A percentile compares a stretch with the other conserved stretches of the same genome.
Conservation (phyloP, 2,329 filamentous ascomycete species). For the Teratosphaeria pseudoeucalypti region DNA sequence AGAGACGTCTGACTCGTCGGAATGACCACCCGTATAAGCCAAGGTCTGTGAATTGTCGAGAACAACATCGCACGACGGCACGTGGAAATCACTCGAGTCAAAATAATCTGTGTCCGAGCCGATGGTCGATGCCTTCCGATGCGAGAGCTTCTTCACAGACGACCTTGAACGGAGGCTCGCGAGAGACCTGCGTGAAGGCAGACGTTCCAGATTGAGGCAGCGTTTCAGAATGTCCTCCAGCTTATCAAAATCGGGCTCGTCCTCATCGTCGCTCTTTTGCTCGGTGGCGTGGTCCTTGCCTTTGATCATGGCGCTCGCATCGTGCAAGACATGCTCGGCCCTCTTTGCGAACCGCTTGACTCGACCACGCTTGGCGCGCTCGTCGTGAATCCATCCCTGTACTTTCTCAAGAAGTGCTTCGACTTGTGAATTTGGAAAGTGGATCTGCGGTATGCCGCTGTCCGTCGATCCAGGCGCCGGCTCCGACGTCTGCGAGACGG, state of each 20-base stretch:
- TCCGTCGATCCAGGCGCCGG: conserved; percentile 4
- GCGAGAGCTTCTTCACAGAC: conserved; percentile 21
- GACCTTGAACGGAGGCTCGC: conserved; percentile 12
- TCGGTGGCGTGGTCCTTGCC: neutral
- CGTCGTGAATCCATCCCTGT: conserved; percentile 71
- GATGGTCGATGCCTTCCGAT: conserved; percentile 33
- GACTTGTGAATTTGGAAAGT: conserved; percentile 8
- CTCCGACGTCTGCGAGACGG: conserved; percentile 4
- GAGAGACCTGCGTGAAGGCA: conserved; percentile 8
- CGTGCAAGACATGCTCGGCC: neutral
- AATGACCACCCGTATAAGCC: conserved; percentile 54
- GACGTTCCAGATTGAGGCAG: conserved; percentile 30
- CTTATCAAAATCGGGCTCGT: conserved; percentile 57
- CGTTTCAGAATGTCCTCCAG: conserved; percentile 71
- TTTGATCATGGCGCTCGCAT: neutral
- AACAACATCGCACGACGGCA: conserved; percentile 72
- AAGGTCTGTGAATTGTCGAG: conserved; percentile 88
- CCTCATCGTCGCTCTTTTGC: conserved; percentile 2
- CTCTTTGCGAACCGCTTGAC: neutral
- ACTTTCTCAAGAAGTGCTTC: conserved; percentile 49
- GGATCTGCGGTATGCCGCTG: conserved; percentile 1
- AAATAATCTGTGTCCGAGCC: conserved; percentile 79
- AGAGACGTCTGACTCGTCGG: conserved; percentile 41
- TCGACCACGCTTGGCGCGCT: conserved; percentile 51
- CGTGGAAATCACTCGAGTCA: conserved; percentile 63